Conservation (phyloP, 2,329 filamentous ascomycete genomes). For the Phialophora chinensis region DNA sequence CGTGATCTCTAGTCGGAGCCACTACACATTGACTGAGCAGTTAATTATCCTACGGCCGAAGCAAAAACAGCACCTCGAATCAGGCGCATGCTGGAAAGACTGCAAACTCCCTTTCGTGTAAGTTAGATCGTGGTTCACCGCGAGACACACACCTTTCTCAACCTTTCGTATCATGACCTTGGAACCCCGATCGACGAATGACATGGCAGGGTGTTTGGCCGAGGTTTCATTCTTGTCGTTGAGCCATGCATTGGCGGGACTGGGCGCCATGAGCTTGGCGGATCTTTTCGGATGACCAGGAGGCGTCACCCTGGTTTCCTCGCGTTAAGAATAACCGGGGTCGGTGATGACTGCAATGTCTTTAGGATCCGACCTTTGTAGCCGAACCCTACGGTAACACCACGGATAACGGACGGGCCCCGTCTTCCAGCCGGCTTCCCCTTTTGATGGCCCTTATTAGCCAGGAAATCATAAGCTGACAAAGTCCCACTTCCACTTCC, state of each 20-base stretch:
- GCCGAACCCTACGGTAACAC: neutral
- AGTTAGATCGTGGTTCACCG: too few relatives aligned
- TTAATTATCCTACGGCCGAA: too few relatives aligned
- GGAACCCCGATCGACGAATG: neutral
- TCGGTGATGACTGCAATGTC: neutral
- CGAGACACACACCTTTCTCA: too few relatives aligned
- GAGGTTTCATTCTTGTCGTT: neutral
- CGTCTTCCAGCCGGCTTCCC: neutral
- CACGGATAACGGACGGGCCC: neutral
- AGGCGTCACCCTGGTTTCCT: too few relatives aligned
- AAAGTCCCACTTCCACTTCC: neutral
- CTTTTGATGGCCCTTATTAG: neutral
- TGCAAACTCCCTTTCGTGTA: too few relatives aligned
- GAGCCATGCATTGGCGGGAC: neutral
- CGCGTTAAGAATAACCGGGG: neutral
- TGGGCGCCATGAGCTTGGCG: neutral
- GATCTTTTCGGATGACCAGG: neutral
- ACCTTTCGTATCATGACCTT: neutral
- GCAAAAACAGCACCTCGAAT: too few relatives aligned
- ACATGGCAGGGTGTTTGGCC: neutral
- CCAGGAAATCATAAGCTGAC: neutral
- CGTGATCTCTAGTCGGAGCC: too few relatives aligned
- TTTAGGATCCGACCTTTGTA: neutral
- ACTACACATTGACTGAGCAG: too few relatives aligned
- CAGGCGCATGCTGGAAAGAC: too few relatives aligned